Evolutionary conservation across 1,139 yeast genomes (phyloP).

Genomic region (Taphrina flavorubra): DNA sequence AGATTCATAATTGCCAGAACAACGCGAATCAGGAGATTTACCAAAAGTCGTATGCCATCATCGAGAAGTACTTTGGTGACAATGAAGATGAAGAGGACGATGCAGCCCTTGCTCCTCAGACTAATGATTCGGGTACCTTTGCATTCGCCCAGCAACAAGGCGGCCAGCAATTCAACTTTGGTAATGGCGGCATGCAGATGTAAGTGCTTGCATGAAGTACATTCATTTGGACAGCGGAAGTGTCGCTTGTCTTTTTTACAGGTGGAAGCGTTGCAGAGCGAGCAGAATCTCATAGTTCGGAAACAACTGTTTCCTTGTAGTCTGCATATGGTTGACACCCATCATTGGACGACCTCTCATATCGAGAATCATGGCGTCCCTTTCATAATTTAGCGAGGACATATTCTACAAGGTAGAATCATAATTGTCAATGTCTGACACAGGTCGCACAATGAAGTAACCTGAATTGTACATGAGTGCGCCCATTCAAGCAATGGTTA

Average conservation of each 20-base stretch:
- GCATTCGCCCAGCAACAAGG: conserved; percentile 65
- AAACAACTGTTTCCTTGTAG: conserved; percentile 10
- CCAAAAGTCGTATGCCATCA: conserved; percentile 85
- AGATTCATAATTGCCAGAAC: conserved; percentile 89
- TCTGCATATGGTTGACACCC: conserved; percentile 2
- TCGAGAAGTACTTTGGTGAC: conserved; percentile 87
- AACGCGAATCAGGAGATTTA: conserved; percentile 91
- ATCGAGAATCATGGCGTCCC: conserved; percentile 22
- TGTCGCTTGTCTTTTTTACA: conserved; percentile 8
- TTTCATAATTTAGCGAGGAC: background rate
- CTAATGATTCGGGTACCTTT: conserved; percentile 72
- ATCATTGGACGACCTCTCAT: conserved; percentile 3
- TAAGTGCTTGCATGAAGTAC: conserved; percentile 5
- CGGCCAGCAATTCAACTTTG: conserved; percentile 38
- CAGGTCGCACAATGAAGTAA: background rate
- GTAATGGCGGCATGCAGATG: conserved; percentile 40
- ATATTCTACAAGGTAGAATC: conserved; percentile 24
- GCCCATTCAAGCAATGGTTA: no score
- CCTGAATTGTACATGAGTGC: no score
- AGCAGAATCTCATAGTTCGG: background rate
- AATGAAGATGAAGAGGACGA: conserved; percentile 77
- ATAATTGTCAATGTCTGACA: conserved; percentile 3
- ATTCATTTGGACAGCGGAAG: background rate
- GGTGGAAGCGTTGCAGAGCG: conserved; percentile 12
- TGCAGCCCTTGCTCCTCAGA: conserved; percentile 77